These are phyloP conservation scores for Cardamine resedifolia DNA, from an alignment of 345 rosid species.

Conservation along the genomic window DNA sequence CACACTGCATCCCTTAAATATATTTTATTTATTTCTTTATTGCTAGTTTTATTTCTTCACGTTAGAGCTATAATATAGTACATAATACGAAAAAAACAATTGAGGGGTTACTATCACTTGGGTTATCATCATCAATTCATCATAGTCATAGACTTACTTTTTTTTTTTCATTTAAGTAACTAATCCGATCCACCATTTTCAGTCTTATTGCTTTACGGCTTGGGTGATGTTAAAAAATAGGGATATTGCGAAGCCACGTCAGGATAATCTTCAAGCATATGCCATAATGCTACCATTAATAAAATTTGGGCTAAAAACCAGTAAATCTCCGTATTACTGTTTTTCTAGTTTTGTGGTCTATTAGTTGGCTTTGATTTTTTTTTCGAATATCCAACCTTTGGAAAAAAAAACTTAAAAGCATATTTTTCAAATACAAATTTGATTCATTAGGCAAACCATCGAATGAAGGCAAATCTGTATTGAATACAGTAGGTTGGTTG, in stretches of 20 bases:
- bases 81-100: background rate
- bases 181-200: slow-evolving; percentile 14
- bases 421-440: background rate
- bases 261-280: slow-evolving; percentile 40
- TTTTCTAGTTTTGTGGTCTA: background rate
- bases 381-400: background rate
- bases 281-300: slow-evolving; percentile 18
- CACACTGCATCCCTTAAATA: background rate
- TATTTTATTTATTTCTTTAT: slow-evolving; percentile 13
- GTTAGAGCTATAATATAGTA: slow-evolving; percentile 30
- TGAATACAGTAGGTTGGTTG: no score
- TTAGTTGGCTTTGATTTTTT: no score
- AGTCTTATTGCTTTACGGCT: slow-evolving; percentile 39
- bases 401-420: background rate
- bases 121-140: slow-evolving; percentile 31
- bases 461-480: background rate
- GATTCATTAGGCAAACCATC: background rate
- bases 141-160: slow-evolving; percentile 25
- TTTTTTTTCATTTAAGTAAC: background rate
- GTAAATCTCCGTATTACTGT: background rate
- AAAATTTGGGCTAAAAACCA: background rate
- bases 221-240: slow-evolving; percentile 28
- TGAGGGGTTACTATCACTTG: slow-evolving; percentile 30
- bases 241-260: slow-evolving; percentile 41
- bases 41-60: slow-evolving; percentile 38